A percentile compares a stretch with the other conserved stretches of the same genome.
Conservation (phyloP, 352 stramenopile genomes). For the Globisporangium polare region DNA sequence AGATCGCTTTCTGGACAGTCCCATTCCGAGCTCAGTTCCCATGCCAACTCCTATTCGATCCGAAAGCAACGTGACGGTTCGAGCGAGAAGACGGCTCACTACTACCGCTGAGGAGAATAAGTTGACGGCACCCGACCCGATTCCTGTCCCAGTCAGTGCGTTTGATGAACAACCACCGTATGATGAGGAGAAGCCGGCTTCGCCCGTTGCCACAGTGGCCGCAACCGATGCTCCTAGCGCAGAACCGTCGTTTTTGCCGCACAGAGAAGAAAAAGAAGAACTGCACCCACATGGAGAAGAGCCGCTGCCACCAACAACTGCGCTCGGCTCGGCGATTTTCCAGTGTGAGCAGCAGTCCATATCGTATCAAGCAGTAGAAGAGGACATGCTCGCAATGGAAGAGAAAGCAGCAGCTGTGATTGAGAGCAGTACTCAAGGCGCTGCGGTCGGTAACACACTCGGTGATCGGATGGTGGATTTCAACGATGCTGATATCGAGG, state of each 20-base stretch:
- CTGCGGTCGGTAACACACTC: background rate
- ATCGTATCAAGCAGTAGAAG: background rate
- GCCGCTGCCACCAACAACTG: slow-evolving; percentile 1
- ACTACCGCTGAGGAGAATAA: background rate
- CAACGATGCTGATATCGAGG: slow-evolving; percentile 12
- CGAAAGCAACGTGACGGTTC: slow-evolving; percentile 16
- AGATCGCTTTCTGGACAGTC: slow-evolving; percentile 11
- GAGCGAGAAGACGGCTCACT: slow-evolving; percentile 1
- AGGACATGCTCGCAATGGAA: background rate
- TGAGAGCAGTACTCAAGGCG: background rate
- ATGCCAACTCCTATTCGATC: slow-evolving; percentile 1
- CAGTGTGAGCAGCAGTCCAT: background rate
- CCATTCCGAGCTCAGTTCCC: slow-evolving; percentile 11
- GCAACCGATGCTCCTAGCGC: background rate
- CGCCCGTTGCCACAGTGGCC: background rate
- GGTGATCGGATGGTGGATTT: background rate
- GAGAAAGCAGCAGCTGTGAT: background rate
- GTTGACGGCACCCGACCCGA: background rate
- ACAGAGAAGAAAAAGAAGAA: background rate
- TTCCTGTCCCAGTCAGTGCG: slow-evolving; percentile 2
- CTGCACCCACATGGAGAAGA: background rate
- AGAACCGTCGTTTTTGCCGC: background rate
- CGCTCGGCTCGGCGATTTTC: background rate
- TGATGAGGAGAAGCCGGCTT: background rate
- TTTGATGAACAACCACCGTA: background rate